These are phyloP conservation scores for Chlorella vulgaris DNA, from an alignment of 139 green algal genomes.

Conservation along the genomic window DNA sequence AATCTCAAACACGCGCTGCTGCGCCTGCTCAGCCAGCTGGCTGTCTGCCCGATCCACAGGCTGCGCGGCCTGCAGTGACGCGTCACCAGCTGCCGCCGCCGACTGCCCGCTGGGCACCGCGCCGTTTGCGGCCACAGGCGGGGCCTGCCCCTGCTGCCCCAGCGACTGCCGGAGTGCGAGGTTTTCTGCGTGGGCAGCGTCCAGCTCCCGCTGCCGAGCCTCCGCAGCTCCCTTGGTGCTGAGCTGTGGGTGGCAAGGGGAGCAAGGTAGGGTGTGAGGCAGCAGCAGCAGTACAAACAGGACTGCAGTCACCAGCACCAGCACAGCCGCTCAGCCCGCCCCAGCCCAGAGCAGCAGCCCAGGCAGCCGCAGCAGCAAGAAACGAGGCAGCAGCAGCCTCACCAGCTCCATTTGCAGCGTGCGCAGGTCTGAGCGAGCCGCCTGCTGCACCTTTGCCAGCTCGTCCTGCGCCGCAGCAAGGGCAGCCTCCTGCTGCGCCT, in stretches of 20 bases:
- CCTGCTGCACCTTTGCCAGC: constrained; percentile 26
- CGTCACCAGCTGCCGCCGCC: too few relatives aligned
- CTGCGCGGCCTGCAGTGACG: background rate
- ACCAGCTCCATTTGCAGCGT: constrained; percentile 32
- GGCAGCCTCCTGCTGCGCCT: background rate
- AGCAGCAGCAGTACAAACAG: too few relatives aligned
- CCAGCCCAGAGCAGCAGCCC: too few relatives aligned
- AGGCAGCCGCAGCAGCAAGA: background rate
- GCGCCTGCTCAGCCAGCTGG: background rate
- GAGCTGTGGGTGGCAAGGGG: background rate
- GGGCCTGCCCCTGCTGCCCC: background rate
- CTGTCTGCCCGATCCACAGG: background rate
- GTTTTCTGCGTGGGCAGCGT: background rate
- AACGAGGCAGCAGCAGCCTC: background rate
- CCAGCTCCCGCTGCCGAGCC: background rate
- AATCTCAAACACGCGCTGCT: constrained; percentile 40
- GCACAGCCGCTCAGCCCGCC: too few relatives aligned
- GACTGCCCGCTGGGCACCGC: background rate
- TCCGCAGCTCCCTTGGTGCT: background rate
- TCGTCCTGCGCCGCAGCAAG: constrained; percentile 14
- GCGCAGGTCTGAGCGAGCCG: constrained; percentile 16
- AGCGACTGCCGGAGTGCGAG: background rate
- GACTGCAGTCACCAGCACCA: too few relatives aligned
- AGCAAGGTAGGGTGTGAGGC: background rate
- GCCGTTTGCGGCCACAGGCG: background rate